A percentile compares a stretch with the other conserved stretches of the same genome.
Conservation (phyloP, 2,329 filamentous ascomycete genomes). For the Neofusicoccum laricinum region DNA sequence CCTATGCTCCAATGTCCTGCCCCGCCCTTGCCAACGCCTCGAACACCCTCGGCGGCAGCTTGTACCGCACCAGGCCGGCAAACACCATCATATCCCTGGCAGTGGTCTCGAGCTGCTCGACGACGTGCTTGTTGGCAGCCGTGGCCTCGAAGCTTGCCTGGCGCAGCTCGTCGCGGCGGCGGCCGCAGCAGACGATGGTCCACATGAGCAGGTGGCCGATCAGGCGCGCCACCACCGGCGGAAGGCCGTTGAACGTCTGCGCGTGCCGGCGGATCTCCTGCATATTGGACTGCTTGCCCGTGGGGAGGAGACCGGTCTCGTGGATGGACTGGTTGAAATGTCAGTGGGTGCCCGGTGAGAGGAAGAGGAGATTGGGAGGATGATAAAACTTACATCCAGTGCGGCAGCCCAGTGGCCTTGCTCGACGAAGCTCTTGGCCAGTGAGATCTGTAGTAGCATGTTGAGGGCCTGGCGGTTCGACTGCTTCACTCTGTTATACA, state of each 20-base stretch:
- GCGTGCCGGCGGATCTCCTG: constrained; percentile 75
- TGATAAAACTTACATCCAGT: constrained; percentile 57
- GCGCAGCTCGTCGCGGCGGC: constrained; percentile 67
- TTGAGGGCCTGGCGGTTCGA: constrained; percentile 58
- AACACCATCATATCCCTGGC: constrained; percentile 91
- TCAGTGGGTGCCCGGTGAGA: neutral
- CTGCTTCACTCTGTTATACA: constrained; percentile 58
- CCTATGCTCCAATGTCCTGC: constrained; percentile 53
- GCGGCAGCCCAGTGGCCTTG: constrained; percentile 58
- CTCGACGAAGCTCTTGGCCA: constrained; percentile 60
- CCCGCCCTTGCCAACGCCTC: constrained; percentile 83
- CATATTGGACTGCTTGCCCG: constrained; percentile 72
- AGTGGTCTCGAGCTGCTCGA: constrained; percentile 71
- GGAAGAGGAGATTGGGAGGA: no score
- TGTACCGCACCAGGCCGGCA: constrained; percentile 86
- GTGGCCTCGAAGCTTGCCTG: constrained; percentile 71
- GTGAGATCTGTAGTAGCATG: constrained; percentile 59
- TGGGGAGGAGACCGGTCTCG: constrained; percentile 72
- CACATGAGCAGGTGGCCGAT: constrained; percentile 90
- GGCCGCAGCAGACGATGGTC: constrained; percentile 83
- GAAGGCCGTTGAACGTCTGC: constrained; percentile 73
- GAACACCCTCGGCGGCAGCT: constrained; percentile 81
- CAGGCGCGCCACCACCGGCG: constrained; percentile 80
- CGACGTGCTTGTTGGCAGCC: constrained; percentile 51
- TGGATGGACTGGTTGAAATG: constrained; percentile 54